These are phyloP conservation scores for Saccharomycopsis crataegensis DNA, from an alignment of 1,139 yeast genomes.

Conservation along the genomic window DNA sequence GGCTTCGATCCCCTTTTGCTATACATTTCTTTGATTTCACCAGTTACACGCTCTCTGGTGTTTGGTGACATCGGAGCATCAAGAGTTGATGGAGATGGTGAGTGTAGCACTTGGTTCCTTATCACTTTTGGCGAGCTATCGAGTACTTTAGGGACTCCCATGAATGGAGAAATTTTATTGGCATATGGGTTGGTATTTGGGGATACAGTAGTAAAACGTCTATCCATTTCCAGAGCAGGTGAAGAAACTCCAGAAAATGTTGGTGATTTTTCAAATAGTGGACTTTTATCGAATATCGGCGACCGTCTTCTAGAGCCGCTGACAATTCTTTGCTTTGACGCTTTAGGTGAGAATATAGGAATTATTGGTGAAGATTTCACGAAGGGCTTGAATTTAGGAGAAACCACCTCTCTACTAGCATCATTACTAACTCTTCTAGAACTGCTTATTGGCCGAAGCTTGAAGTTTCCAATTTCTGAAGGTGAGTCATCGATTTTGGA, in stretches of 20 bases:
- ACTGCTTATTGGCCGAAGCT: neutral
- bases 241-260: neutral
- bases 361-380: neutral
- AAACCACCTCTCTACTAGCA: too few relatives aligned
- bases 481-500: neutral
- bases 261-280: neutral
- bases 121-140: neutral
- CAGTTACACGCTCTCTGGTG: conserved; percentile 9
- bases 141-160: neutral
- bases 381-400: neutral
- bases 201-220: neutral
- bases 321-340: neutral
- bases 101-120: neutral
- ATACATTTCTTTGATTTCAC: conserved; percentile 12
- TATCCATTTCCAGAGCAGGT: neutral
- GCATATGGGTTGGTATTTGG: conserved; percentile 1
- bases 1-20: conserved; percentile 4
- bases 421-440: neutral
- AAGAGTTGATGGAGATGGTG: neutral
- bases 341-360: neutral
- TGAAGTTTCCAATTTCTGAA: neutral
- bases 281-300: neutral
- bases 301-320: neutral
- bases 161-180: neutral
- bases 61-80: conserved; percentile 15